Base-by-base conservation (phyloP, 805 yeast genomes). In the Wickerhamiella azymoides region DNA sequence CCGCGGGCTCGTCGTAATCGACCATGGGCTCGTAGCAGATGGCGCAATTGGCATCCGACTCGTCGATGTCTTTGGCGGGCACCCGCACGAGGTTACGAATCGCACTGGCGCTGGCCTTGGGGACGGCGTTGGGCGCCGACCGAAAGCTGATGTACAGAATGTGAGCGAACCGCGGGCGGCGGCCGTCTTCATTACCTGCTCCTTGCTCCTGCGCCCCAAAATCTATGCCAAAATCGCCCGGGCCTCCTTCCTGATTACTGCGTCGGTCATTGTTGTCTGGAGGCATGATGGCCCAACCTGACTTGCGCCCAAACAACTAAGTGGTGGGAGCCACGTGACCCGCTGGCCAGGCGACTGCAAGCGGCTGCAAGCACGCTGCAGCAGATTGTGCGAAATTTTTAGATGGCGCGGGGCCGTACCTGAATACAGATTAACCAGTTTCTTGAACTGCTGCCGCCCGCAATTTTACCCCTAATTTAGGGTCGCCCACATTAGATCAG, bases 1-100 rank as follows among this genome's bases (percentile, higher is more conserved):
- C 18, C 5, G 10, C 39, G 25, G 37, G 40, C 25, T 10, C 27
- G 41, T 25, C 16, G 17, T 13, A n/a, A 10, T 28, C 54, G 19
- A 26, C 48, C 19, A 51, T 32, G 16, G 49, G 49, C 43, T 54
- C 57, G 43, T 54, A 52, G 45, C 57, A 54, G 30, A 54, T 52
- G 13, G 43, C 39, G 37, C 57, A 54, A 16, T 36, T 36, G 21
- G 44, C 47, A 16, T 52, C 55, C 21, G 30, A 49, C 11, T 18
- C 50, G 5, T 48, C 47, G 2, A 54, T 10, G 35, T 45, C 47
- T 14, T 13, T 32, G 13, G 27, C 32, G 14, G 39, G 43, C 10
- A 47, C 37, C 25, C 40, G 27, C 19, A 41, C 32, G n/a, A 47
- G 36, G 32, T 25, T 19, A 10, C 28, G 18, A n/a, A 45, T 24